phyloP scores from a whole-genome alignment of 176 grass and related monocot genomes.

The Carex scoparia region DNA sequence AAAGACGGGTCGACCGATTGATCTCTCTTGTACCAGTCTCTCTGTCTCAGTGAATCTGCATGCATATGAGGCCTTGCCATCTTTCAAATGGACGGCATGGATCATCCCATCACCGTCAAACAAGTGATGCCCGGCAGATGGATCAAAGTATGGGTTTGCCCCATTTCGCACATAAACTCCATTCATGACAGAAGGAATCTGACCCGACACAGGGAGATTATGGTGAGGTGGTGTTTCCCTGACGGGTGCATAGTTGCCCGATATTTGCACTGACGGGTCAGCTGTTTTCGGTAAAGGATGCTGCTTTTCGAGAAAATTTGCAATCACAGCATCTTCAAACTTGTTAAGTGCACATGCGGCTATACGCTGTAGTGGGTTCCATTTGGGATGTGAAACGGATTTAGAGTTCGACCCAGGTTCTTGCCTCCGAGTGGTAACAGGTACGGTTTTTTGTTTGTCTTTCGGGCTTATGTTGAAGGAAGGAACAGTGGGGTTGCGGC shows the following conservation, averaged over 20 bases:
- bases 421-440: background rate
- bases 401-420: background rate
- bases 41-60: conserved; percentile 86
- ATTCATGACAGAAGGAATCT: conserved; percentile 38
- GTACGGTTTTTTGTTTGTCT: background rate
- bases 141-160: conserved; percentile 66
- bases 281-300: conserved; percentile 45
- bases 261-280: conserved; percentile 73
- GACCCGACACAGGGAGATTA: conserved; percentile 35
- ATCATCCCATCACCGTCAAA: conserved; percentile 98
- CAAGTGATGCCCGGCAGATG: conserved; percentile 75
- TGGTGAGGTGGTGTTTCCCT: conserved; percentile 26
- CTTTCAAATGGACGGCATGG: conserved; percentile 57
- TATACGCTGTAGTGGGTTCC: conserved; percentile 53
- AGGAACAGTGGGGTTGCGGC: background rate
- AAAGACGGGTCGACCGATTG: conserved; percentile 41
- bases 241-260: conserved; percentile 81
- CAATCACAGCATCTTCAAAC: conserved; percentile 42
- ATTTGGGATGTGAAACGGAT: background rate
- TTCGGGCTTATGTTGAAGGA: background rate
- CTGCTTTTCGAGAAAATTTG: conserved; percentile 43
- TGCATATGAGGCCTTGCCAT: conserved; percentile 59
- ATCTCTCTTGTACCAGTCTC: conserved; percentile 58
- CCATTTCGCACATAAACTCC: conserved; percentile 86
- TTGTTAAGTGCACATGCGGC: conserved; percentile 49